A percentile compares a stretch with the other conserved stretches of the same genome.
Evolutionary conservation across 1,139 yeast genomes (phyloP).

Genomic region (Pichia kudriavzevii): DNA sequence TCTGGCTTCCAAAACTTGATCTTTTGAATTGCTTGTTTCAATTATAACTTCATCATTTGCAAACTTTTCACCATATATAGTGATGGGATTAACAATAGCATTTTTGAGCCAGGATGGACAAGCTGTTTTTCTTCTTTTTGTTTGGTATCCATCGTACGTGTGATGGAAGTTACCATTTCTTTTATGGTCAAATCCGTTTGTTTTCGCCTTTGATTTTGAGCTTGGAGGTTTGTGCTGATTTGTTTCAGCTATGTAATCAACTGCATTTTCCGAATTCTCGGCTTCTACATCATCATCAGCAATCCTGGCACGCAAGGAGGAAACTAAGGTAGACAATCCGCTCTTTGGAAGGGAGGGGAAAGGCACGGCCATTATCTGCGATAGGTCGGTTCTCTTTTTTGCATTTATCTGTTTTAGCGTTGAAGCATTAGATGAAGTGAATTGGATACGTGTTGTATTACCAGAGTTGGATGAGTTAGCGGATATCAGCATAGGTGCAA

Average conservation of each 20-base stretch:
- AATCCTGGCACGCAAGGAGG: slow-evolving; percentile 33
- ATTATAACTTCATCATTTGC: slow-evolving; percentile 20
- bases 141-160: no score
- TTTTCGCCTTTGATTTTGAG: no score
- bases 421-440: slow-evolving; percentile 1
- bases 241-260: slow-evolving; percentile 28
- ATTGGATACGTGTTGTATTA: slow-evolving; percentile 6
- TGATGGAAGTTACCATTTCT: no score
- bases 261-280: slow-evolving; percentile 22
- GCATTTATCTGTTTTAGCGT: slow-evolving; percentile 1
- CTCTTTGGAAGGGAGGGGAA: slow-evolving; percentile 38
- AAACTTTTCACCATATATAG: slow-evolving; percentile 24
- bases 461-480: slow-evolving; percentile 22
- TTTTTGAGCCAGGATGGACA: slow-evolving; percentile 22
- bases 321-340: slow-evolving; percentile 43
- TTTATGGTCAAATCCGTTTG: no score
- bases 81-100: slow-evolving; percentile 19
- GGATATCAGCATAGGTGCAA: slow-evolving; percentile 72
- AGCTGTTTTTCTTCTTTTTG: slow-evolving; percentile 19
- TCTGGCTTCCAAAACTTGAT: slow-evolving; percentile 22
- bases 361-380: slow-evolving; percentile 17
- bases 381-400: slow-evolving; percentile 21
- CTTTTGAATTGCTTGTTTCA: slow-evolving; percentile 14
- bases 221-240: slow-evolving; percentile 3
- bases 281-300: slow-evolving; percentile 9